Conservation (phyloP, 495 filamentous ascomycete species). For the Penicillium waksmanii region DNA sequence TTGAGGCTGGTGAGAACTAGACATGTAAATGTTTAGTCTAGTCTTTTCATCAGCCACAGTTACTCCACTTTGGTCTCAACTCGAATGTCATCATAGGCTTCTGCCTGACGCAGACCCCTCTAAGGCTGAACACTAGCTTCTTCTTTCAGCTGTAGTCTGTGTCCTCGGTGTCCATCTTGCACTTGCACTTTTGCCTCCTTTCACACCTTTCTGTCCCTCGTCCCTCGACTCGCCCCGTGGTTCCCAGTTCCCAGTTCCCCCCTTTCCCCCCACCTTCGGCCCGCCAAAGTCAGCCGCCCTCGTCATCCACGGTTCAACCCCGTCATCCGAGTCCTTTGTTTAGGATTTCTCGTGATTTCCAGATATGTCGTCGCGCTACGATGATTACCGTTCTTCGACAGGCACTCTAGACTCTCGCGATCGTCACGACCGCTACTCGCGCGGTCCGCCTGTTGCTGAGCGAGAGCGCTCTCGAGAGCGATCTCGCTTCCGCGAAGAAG, state of each 20-base stretch:
- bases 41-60: neutral
- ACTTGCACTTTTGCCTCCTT: constrained; percentile 6
- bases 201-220: constrained; percentile 4
- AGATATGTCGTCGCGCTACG: constrained; percentile 44
- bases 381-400: constrained; percentile 49
- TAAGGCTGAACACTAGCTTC: constrained; percentile 5
- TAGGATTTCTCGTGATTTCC: constrained; percentile 8
- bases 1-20: neutral
- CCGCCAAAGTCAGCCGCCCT: constrained; percentile 36
- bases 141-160: constrained; percentile 9
- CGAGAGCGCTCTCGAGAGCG: constrained; percentile 55
- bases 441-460: constrained; percentile 47
- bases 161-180: constrained; percentile 7
- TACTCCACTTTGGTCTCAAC: neutral
- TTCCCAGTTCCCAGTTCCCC: constrained; percentile 20
- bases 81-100: constrained; percentile 6
- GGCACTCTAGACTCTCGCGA: constrained; percentile 48
- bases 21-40: neutral
- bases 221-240: neutral
- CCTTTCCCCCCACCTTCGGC: constrained; percentile 21
- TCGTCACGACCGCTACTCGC: constrained; percentile 47
- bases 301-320: constrained; percentile 37
- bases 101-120: constrained; percentile 7
- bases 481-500: constrained; percentile 49
- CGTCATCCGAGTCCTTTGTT: constrained; percentile 8